Percentiles rank a stretch among this genome's conserved stretches.
phyloP scores from a whole-genome alignment of 2,329 filamentous ascomycete species.

The Biscogniauxia marginata region DNA sequence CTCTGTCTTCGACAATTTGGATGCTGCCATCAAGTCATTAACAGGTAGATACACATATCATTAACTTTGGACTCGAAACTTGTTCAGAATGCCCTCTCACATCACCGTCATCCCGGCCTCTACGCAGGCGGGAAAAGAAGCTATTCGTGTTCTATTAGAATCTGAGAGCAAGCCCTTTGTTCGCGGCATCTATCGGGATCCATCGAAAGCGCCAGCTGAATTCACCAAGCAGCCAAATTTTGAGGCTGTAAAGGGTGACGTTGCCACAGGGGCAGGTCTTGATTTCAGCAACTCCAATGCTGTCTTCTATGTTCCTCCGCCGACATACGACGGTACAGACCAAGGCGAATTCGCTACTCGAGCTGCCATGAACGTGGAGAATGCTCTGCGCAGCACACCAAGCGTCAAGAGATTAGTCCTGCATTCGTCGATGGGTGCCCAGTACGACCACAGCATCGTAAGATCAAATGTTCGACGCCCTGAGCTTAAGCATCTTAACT shows the following conservation, averaged over 20 bases:
- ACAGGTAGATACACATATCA: neutral
- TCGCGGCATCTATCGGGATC: conserved; percentile 32
- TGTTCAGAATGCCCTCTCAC: conserved; percentile 26
- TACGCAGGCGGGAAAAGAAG: conserved; percentile 31
- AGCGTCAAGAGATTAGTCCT: conserved; percentile 26
- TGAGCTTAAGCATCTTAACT: neutral
- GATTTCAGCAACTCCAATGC: conserved; percentile 31
- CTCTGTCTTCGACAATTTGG: no score
- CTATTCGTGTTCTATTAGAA: conserved; percentile 28
- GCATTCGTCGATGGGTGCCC: conserved; percentile 31
- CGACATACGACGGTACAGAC: conserved; percentile 26
- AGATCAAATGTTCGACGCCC: neutral
- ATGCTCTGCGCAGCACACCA: conserved; percentile 17
- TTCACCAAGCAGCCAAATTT: conserved; percentile 31
- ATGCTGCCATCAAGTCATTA: neutral
- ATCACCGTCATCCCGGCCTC: conserved; percentile 36
- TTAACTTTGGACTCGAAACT: neutral
- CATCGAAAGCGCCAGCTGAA: conserved; percentile 29
- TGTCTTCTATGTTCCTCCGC: conserved; percentile 36
- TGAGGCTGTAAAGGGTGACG: conserved; percentile 31
- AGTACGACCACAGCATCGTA: conserved; percentile 32
- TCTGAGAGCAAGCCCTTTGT: conserved; percentile 21
- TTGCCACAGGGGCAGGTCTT: conserved; percentile 23
- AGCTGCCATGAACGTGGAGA: conserved; percentile 25
- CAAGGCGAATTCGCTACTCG: conserved; percentile 23